Percentiles rank a stretch among this genome's conserved stretches.
Conservation (phyloP, 768 basidiomycete genomes). For the Macrolepiota albuminosa region DNA sequence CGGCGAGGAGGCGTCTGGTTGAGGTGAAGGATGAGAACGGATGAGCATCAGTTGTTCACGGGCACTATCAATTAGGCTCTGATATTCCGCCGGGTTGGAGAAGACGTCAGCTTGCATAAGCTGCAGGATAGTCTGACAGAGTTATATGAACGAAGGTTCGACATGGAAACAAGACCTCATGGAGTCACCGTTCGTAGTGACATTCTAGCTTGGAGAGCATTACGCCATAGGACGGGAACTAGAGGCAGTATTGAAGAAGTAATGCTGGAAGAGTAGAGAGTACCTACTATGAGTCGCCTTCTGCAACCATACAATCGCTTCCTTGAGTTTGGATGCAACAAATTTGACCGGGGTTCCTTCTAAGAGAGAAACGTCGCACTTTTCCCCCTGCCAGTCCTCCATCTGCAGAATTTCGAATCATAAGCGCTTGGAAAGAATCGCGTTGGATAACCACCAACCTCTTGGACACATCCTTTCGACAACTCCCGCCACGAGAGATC, state of each 20-base stretch:
- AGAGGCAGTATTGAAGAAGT: neutral
- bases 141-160: neutral
- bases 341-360: slow-evolving; percentile 56
- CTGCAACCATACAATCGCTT: slow-evolving; percentile 58
- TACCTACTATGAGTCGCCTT: slow-evolving; percentile 36
- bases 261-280: neutral
- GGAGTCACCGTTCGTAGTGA: slow-evolving; percentile 50
- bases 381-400: slow-evolving; percentile 90
- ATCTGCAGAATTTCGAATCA: slow-evolving; percentile 36
- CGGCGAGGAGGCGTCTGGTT: slow-evolving; percentile 38
- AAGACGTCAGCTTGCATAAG: slow-evolving; percentile 39
- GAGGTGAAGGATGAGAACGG: slow-evolving; percentile 29
- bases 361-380: slow-evolving; percentile 73
- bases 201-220: slow-evolving; percentile 48
- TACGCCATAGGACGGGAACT: slow-evolving; percentile 47
- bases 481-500: slow-evolving; percentile 82
- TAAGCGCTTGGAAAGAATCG: neutral
- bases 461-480: slow-evolving; percentile 65
- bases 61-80: slow-evolving; percentile 33
- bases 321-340: slow-evolving; percentile 51
- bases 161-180: neutral
- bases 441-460: slow-evolving; percentile 49
- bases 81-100: slow-evolving; percentile 31
- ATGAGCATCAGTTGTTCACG: slow-evolving; percentile 37
- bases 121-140: slow-evolving; percentile 42